Conservation (phyloP, 116 monocot species). For the Iris pallida region DNA sequence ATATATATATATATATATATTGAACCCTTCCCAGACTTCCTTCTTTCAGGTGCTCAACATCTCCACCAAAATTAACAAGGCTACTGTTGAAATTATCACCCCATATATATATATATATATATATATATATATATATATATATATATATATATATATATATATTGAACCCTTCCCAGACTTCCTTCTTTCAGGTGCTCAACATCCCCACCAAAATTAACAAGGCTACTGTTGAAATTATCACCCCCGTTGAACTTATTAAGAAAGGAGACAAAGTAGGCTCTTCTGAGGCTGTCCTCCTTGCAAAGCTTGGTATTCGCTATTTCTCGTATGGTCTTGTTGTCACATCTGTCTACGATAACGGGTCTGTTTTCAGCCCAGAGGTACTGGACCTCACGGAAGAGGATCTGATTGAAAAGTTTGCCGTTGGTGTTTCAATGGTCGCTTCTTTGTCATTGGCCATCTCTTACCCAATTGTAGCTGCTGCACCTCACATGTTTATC, state of each 20-base stretch:
- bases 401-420: slow-evolving; percentile 52
- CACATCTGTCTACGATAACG: slow-evolving; percentile 42
- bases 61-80: slow-evolving; percentile 69
- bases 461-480: slow-evolving; percentile 50
- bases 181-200: slow-evolving; percentile 43
- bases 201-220: slow-evolving; percentile 72
- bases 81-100: slow-evolving; percentile 67
- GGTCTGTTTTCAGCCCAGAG: slow-evolving; percentile 52
- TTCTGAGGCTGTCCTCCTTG: slow-evolving; percentile 62
- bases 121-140: too few relatives aligned
- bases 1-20: too few relatives aligned
- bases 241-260: slow-evolving; percentile 62
- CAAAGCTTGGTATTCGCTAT: slow-evolving; percentile 69
- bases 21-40: too few relatives aligned
- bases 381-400: slow-evolving; percentile 55
- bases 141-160: too few relatives aligned
- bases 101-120: too few relatives aligned
- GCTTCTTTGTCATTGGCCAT: slow-evolving; percentile 45
- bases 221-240: slow-evolving; percentile 69
- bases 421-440: slow-evolving; percentile 49
- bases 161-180: too few relatives aligned
- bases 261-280: slow-evolving; percentile 71
- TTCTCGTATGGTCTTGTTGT: slow-evolving; percentile 67
- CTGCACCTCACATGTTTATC: slow-evolving; percentile 62
- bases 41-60: slow-evolving; percentile 52